Percentiles rank a stretch among this genome's conserved stretches.
These are phyloP conservation scores for Candida rishiriensis DNA, from an alignment of 805 yeast genomes.

Conservation along the genomic window DNA sequence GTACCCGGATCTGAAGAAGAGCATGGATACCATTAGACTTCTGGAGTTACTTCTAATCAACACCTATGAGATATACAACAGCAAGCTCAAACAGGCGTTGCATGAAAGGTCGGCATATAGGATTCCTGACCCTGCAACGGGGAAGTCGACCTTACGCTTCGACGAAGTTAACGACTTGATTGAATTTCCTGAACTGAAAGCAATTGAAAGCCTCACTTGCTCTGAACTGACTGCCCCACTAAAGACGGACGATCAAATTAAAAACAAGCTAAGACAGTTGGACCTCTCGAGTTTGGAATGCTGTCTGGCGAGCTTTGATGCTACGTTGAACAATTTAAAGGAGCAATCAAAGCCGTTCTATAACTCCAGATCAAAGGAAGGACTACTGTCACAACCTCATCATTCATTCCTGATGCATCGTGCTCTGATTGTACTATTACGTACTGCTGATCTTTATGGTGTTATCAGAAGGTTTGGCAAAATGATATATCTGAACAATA, in stretches of 20 bases:
- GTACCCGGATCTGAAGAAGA: constrained; percentile 25
- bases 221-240: constrained; percentile 2
- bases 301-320: constrained; percentile 26
- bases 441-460: constrained; percentile 48
- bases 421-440: constrained; percentile 35
- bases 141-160: constrained; percentile 10
- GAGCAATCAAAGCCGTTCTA: constrained; percentile 17
- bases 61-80: constrained; percentile 24
- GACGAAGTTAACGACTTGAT: constrained; percentile 17
- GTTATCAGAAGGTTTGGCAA: constrained; percentile 44
- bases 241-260: constrained; percentile 18
- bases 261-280: constrained; percentile 13
- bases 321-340: constrained; percentile 27
- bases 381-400: constrained; percentile 20
- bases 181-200: constrained; percentile 14
- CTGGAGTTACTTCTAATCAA: constrained; percentile 26
- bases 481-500: constrained; percentile 41
- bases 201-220: constrained; percentile 7
- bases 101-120: constrained; percentile 16
- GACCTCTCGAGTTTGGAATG: constrained; percentile 22
- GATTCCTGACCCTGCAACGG: constrained; percentile 3
- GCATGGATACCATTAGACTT: constrained; percentile 22
- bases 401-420: constrained; percentile 36
- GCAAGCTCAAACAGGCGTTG: constrained; percentile 23
- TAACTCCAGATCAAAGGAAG: constrained; percentile 19